Base-by-base conservation (phyloP, 768 basidiomycete genomes). In the Pleurotus salmoneostramineus region DNA sequence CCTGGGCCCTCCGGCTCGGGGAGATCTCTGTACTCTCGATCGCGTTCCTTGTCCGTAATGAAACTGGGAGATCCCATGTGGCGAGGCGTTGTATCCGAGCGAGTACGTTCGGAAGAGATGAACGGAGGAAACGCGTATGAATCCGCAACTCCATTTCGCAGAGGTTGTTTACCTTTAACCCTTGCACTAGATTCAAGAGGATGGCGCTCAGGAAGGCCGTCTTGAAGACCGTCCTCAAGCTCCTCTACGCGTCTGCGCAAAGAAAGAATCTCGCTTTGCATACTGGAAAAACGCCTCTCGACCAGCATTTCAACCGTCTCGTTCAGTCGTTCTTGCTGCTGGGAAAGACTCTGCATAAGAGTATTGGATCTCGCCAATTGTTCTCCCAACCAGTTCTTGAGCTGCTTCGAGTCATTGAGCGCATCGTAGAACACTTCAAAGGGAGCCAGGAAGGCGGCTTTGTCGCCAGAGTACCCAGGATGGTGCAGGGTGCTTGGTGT, bases 391-490 rank as follows among this genome's bases (percentile, higher is more conserved):
- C 91, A 91, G 37, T 68, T 65, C 72, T 93, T 92, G 58, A 94
- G 81, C 65, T 90, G 83, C 65, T 83, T 86, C 12, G 88, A 85
- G 68, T 93, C 93, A 56, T 85, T 81, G 34, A 95, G 81, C 3
- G 91, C 87, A 59, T 94, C 91, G 67, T 93, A 95, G 70, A 95
- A 94, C 52, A 80, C 70, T 65, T 88, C 89, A 62, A 94, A 95
- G 2, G 90, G 91, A 0, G 87, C 84, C 49, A 95, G 72, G 69
- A 95, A 95, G 15, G 90, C 86, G 0, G 82, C 75, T 67, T 88
- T 91, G 65, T 88, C 87, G 21, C 81, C 80, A 7, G 80, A 65
- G 64, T 83, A 85, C 10, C 78, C 79, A 1, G 84, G 81, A 42
- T 81, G 82, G 12, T 85, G 84, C 15, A 89, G 75, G 8, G 80